Conservation (phyloP, 768 basidiomycete genomes). For the Serendipita sp. region DNA sequence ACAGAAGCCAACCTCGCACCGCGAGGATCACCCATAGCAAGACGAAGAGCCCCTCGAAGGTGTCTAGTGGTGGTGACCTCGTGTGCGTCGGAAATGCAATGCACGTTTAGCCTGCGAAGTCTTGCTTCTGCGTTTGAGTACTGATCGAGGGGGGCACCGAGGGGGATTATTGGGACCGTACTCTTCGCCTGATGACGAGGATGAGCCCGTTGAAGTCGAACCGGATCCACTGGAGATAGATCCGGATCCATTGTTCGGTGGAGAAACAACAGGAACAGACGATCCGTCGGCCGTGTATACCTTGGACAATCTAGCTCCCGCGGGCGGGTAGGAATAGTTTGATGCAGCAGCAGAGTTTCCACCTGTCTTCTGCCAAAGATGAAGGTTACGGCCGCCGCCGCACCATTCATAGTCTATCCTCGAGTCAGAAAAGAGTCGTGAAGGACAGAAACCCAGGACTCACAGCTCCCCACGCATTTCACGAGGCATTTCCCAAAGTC, state of each 20-base stretch:
- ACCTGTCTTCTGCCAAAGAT: not conserved
- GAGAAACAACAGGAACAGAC: not conserved
- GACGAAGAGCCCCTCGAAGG: too few relatives aligned
- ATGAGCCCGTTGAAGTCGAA: not conserved
- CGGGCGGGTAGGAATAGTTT: not conserved
- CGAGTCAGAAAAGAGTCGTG: not conserved
- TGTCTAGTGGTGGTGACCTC: too few relatives aligned
- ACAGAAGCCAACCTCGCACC: too few relatives aligned
- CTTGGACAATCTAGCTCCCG: not conserved
- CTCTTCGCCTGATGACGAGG: not conserved
- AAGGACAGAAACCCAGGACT: not conserved
- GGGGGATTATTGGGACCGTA: constrained; percentile 1
- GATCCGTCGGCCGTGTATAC: not conserved
- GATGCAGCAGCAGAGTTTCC: not conserved
- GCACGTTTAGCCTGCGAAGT: too few relatives aligned
- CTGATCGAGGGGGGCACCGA: not conserved
- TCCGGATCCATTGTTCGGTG: not conserved
- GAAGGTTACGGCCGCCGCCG: constrained; percentile 4
- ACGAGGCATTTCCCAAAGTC: not conserved
- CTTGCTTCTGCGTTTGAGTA: not conserved
- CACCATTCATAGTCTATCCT: constrained; percentile 3
- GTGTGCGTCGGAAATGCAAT: too few relatives aligned
- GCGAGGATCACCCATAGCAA: too few relatives aligned
- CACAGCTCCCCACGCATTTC: not conserved
- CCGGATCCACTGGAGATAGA: not conserved